These are phyloP conservation scores for Plenodomus biglobosus DNA, from an alignment of 2,329 filamentous ascomycete genomes.

Conservation along the genomic window DNA sequence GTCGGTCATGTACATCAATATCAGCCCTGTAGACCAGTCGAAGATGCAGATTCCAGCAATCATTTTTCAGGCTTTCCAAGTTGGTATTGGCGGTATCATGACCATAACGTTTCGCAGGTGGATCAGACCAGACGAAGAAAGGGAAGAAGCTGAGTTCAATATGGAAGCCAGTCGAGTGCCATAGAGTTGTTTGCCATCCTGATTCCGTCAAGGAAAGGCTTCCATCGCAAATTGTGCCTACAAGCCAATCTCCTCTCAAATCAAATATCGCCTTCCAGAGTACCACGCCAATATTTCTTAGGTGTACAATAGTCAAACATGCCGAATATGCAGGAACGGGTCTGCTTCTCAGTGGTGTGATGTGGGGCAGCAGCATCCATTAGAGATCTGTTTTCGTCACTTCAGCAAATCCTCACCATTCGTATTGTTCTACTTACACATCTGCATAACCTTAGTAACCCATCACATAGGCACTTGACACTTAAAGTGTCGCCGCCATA, in stretches of 20 bases:
- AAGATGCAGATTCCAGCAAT: slow-evolving; percentile 66
- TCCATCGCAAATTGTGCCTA: too few species aligned
- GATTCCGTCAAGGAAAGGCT: neutral
- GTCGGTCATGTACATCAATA: slow-evolving; percentile 65
- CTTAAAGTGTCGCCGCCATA: slow-evolving; percentile 12
- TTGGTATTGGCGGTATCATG: slow-evolving; percentile 46
- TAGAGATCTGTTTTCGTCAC: slow-evolving; percentile 21
- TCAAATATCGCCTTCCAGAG: neutral
- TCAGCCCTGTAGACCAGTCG: slow-evolving; percentile 57
- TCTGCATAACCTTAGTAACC: slow-evolving; percentile 21
- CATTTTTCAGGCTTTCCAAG: slow-evolving; percentile 55
- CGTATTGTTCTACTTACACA: slow-evolving; percentile 25
- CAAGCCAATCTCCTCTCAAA: neutral
- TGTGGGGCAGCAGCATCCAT: slow-evolving; percentile 34
- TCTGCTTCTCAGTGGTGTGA: neutral
- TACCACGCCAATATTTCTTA: neutral
- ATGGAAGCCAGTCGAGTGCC: slow-evolving; percentile 8
- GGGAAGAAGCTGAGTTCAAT: slow-evolving; percentile 28
- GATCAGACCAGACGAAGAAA: slow-evolving; percentile 59
- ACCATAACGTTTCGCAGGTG: slow-evolving; percentile 48
- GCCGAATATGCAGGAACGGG: slow-evolving; percentile 2
- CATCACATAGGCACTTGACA: slow-evolving; percentile 30
- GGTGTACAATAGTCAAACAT: slow-evolving; percentile 7
- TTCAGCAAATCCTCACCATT: too few species aligned
- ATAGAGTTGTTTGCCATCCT: neutral